Evolutionary conservation across 1,139 yeast species (phyloP).

Genomic region (Geotrichum bryndzae): DNA sequence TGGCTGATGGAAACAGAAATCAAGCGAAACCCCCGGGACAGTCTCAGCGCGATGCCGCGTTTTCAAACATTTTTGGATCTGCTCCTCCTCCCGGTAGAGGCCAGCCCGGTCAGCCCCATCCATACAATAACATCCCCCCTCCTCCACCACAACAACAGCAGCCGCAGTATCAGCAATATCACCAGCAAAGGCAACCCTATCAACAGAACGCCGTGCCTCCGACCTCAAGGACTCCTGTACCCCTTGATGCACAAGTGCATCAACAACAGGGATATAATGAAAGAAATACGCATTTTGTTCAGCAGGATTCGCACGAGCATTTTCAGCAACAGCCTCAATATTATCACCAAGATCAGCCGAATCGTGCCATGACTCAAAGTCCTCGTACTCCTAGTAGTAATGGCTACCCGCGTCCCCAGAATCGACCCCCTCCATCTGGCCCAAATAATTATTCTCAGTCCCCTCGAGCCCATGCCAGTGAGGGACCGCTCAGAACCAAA

Average conservation of each 20-base stretch:
- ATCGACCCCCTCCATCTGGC: neutral
- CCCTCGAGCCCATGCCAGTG: neutral
- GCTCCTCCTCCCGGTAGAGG: conserved; percentile 35
- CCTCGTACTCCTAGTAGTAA: neutral
- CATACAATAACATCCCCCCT: conserved; percentile 5
- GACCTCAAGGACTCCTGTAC: neutral
- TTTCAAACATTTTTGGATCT: conserved; percentile 36
- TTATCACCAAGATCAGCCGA: neutral
- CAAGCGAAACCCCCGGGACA: conserved; percentile 19
- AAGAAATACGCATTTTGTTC: conserved; percentile 1
- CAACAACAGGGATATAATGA: neutral
- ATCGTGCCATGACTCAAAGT: neutral
- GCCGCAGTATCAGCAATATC: conserved; percentile 21
- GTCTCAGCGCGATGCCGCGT: conserved; percentile 33
- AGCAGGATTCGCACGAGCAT: neutral
- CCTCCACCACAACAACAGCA: conserved; percentile 18
- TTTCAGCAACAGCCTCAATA: neutral
- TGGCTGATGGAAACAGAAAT: conserved; percentile 14
- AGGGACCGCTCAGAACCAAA: neutral
- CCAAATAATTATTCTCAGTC: neutral
- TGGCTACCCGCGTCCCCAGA: neutral
- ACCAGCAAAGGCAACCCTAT: conserved; percentile 10
- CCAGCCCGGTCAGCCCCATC: neutral
- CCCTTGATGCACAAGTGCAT: neutral
- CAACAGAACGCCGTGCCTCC: conserved; percentile 10